phyloP scores from a whole-genome alignment of 768 basidiomycete genomes.

The Butyriboletus loyo region DNA sequence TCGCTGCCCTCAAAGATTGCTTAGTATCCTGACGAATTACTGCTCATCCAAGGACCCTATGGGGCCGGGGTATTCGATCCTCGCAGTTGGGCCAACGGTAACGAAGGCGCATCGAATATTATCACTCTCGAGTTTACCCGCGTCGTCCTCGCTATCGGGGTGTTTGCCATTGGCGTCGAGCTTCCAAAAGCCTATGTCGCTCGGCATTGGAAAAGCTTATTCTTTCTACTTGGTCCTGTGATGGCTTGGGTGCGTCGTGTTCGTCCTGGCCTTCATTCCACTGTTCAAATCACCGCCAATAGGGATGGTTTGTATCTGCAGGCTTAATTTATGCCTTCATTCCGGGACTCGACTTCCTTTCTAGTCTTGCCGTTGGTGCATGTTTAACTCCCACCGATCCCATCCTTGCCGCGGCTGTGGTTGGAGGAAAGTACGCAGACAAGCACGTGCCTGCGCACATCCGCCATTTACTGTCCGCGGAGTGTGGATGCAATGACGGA shows the following conservation, averaged over 20 bases:
- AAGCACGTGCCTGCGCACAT: conserved; percentile 92
- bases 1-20: neutral
- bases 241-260: conserved; percentile 73
- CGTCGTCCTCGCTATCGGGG: conserved; percentile 91
- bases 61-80: conserved; percentile 82
- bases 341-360: conserved; percentile 85
- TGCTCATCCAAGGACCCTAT: conserved; percentile 61
- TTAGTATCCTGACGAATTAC: conserved; percentile 3
- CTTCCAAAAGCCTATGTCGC: conserved; percentile 93
- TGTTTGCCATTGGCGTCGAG: conserved; percentile 98
- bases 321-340: conserved; percentile 89
- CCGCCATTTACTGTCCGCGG: conserved; percentile 60
- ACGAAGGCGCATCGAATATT: conserved; percentile 52
- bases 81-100: conserved; percentile 60
- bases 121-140: conserved; percentile 90
- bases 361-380: conserved; percentile 85
- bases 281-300: conserved; percentile 8
- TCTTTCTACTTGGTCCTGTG: conserved; percentile 77
- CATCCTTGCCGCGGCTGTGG: conserved; percentile 46
- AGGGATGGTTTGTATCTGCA: conserved; percentile 95
- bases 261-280: neutral
- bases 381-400: conserved; percentile 84
- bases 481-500: conserved; percentile 95
- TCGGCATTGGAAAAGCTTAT: conserved; percentile 88
- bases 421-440: conserved; percentile 96